These are phyloP conservation scores for Panicum hallii DNA, from an alignment of 202 grass and related monocot species.

Conservation along the genomic window DNA sequence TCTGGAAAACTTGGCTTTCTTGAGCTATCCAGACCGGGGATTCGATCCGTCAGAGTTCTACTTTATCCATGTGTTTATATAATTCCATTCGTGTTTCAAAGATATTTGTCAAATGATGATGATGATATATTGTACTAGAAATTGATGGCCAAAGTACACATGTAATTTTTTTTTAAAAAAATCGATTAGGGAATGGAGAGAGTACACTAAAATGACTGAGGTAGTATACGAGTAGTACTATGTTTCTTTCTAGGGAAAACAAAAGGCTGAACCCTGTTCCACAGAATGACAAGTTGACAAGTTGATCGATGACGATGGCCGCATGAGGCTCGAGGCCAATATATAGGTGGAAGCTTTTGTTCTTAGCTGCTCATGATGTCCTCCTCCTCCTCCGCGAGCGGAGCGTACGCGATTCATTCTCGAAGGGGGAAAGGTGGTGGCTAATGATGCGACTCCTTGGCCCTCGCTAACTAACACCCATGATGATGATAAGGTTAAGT, in stretches of 20 bases:
- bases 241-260: too few relatives aligned
- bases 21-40: too few relatives aligned
- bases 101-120: too few relatives aligned
- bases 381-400: background rate
- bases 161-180: too few relatives aligned
- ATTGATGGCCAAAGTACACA: too few relatives aligned
- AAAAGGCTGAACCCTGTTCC: background rate
- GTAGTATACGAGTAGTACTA: too few relatives aligned
- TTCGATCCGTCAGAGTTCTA: too few relatives aligned
- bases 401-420: background rate
- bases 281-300: background rate
- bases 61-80: too few relatives aligned
- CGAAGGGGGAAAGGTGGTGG: background rate
- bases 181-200: too few relatives aligned
- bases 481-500: background rate
- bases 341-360: constrained; percentile 9
- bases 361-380: background rate
- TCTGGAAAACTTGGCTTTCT: background rate
- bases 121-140: too few relatives aligned
- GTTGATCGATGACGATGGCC: background rate
- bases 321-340: background rate
- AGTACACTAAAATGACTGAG: too few relatives aligned
- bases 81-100: too few relatives aligned
- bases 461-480: background rate
- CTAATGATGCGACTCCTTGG: constrained; percentile 5